Conservation (phyloP, 2,329 filamentous ascomycete species). For the Ceratocystis huliohia region DNA sequence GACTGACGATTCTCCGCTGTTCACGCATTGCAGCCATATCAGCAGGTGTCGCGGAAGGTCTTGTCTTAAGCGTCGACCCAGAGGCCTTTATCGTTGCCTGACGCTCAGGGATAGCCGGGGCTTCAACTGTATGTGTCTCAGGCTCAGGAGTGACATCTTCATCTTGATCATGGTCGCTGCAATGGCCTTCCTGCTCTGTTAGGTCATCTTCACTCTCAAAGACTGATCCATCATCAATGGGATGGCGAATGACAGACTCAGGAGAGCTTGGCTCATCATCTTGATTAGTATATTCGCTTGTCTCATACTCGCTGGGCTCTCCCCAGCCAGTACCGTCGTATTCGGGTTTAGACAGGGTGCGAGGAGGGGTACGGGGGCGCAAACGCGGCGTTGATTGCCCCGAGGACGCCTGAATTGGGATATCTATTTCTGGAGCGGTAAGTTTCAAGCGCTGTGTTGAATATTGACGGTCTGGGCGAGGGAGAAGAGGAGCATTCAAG, state of each 20-base stretch:
- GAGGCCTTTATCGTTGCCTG: slow-evolving; percentile 81
- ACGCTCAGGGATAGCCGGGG: slow-evolving; percentile 62
- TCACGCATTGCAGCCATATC: slow-evolving; percentile 78
- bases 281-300: slow-evolving; percentile 26
- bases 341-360: slow-evolving; percentile 42
- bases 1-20: slow-evolving; percentile 71
- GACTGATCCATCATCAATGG: slow-evolving; percentile 33
- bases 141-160: slow-evolving; percentile 22
- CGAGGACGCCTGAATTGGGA: not conserved
- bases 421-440: not conserved
- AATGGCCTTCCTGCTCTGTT: slow-evolving; percentile 25
- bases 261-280: slow-evolving; percentile 59
- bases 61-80: slow-evolving; percentile 75
- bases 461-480: slow-evolving; percentile 15
- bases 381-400: slow-evolving; percentile 25
- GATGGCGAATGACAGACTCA: slow-evolving; percentile 79
- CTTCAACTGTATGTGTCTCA: slow-evolving; percentile 37
- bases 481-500: slow-evolving; percentile 27
- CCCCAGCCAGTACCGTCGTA: slow-evolving; percentile 53
- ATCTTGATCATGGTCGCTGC: slow-evolving; percentile 22
- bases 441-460: slow-evolving; percentile 6
- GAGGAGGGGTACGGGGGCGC: slow-evolving; percentile 34
- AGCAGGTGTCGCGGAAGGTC: slow-evolving; percentile 74
- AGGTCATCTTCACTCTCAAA: slow-evolving; percentile 25
- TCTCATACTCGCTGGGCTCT: slow-evolving; percentile 33